Base-by-base conservation (phyloP, 495 filamentous ascomycete genomes). In the Podospora didyma region DNA sequence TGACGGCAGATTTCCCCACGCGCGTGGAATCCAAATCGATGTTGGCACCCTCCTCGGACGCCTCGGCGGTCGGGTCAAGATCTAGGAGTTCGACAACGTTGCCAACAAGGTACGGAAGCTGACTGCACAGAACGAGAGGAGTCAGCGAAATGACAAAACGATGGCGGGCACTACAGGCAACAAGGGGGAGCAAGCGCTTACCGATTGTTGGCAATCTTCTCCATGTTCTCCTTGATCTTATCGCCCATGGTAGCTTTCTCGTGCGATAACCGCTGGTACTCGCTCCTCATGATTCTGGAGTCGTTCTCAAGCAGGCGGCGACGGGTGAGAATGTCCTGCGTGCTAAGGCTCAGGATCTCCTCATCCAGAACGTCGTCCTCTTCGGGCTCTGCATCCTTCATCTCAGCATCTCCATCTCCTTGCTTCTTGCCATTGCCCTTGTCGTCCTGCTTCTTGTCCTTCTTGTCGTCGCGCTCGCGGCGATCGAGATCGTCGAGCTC, bases 151-250 rank as follows among this genome's bases (percentile, higher is more conserved):
- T 21, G 23, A 28, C 3, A 10, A 20, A 45, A 17, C 6, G 46
- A 46, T 22, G 24, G 28, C 31, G 54, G 37, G 34, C 19, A 45
- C n/a, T 46, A 39, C 80, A 61, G 7, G 23, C 26, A 9, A 31
- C 26, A 9, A 31, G 26, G 26, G 26, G 26, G 9, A 31, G 37
- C 19, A 28, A 17, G 41, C 39, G 23, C 39, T 42, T 79, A 96
- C 94, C 91, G 86, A 73, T 98, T 98, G 72, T 98, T 98, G 57
- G 96, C 92, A 58, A 98, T 97, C 84, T 97, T 98, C 60, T 98
- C 94, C 64, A 88, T 74, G 65, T 98, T 98, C 68, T 98, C 94
- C 81, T 97, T 97, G 69, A 97, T 96, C 80, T 96, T 97, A 69
- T 98, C 95, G 55, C 84, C 82, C 94, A 97, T 98, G 56, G 87